Percentiles rank a stretch among this genome's conserved stretches.
Evolutionary conservation across 2,329 filamentous ascomycete species (phyloP).

Genomic region (Aureobasidium sp.): DNA sequence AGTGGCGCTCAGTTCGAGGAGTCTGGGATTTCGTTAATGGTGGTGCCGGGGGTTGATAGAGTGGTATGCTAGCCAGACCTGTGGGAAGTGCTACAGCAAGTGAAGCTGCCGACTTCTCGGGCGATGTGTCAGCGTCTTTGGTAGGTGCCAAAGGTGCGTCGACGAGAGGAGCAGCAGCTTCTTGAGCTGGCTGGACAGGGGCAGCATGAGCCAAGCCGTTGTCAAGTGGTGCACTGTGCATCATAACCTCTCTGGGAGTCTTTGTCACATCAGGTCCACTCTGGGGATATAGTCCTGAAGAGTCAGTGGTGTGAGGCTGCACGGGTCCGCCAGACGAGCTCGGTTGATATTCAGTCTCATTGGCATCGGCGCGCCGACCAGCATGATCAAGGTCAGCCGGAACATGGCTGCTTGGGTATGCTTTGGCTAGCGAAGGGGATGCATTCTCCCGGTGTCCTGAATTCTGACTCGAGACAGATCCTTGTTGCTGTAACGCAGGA

Average conservation of each 20-base stretch:
- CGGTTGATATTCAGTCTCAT: neutral
- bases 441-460: neutral
- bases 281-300: neutral
- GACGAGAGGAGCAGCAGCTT: no score
- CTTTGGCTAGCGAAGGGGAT: neutral
- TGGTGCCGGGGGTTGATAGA: constrained; percentile 9
- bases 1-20: neutral
- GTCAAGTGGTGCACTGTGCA: neutral
- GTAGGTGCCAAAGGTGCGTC: neutral
- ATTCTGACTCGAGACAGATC: neutral
- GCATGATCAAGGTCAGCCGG: neutral
- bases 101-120: constrained; percentile 10
- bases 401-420: neutral
- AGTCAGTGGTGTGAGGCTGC: neutral
- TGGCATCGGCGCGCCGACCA: neutral
- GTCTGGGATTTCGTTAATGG: constrained; percentile 5
- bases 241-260: neutral
- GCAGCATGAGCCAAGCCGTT: no score
- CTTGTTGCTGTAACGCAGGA: constrained; percentile 10
- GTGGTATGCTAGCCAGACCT: constrained; percentile 7
- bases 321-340: neutral
- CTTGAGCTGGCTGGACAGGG: neutral
- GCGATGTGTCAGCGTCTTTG: neutral
- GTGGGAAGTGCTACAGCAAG: constrained; percentile 9
- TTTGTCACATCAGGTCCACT: neutral